Evolutionary conservation across 805 yeast species (phyloP), one percentile per base, ranked within the genome.

Genomic region (Cyberlindnera samutprakarnensis): DNA sequence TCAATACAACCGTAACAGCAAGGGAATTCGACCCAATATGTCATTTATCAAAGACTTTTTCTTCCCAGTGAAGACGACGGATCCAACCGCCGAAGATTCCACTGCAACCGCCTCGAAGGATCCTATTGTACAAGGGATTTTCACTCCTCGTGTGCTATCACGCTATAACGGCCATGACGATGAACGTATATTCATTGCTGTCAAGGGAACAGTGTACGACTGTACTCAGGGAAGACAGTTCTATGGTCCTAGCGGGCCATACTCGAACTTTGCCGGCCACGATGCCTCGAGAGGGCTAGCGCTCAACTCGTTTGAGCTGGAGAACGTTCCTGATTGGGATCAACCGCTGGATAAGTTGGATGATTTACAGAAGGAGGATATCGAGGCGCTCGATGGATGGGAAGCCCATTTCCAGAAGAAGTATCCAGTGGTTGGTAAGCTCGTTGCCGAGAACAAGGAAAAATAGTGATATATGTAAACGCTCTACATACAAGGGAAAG

Each of bases 201-300:
- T 90, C n/a, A 74, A 69, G 44, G 94, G 95, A 1, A 78, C 68
- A 17, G 95, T 90, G 3, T 90, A 71, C 49, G 96, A 90, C 50
- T 94, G 86, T 14, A 64, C 84, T 5, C 63, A 66, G 9, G 94
- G 94, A 0, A 72, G 88, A 42, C 71, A 72, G 28, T 88, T 90
- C 53, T 90, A 90, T 56, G 97, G 97, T 0, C 97, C 97, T 6
- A 84, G 90, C 19, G 96, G 96, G 0, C 95, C 96, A 0, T 90
- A 90, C 59, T 77, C 83, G 26, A 85, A 83, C 51, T 90, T 90
- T 66, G 96, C 96, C 1, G 97, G 97, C 2, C 80, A 84, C 44
- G 97, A 90, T 59, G 96, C 96, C 4, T 80, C 94, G 1, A 67
- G 97, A 43, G 97, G 96, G 0, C 68, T 90, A 35, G 96, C 96